A percentile compares a stretch with the other conserved stretches of the same genome.
Evolutionary conservation across 192 early-diverging fungal species (phyloP).

Genomic region (Coemansia sp.): DNA sequence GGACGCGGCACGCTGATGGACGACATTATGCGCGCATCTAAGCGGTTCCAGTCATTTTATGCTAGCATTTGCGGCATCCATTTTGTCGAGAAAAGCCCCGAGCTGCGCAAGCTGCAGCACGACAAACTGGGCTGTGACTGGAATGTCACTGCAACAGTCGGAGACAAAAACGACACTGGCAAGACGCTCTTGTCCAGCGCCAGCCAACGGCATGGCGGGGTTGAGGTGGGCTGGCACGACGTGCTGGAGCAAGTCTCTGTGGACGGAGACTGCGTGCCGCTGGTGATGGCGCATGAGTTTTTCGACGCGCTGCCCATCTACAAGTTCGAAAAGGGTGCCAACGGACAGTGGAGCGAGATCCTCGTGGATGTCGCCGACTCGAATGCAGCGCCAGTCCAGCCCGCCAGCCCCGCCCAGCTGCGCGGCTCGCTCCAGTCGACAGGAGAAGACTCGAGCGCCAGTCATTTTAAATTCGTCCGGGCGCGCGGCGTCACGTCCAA

Average conservation of each 20-base stretch:
- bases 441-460: slow-evolving; percentile 18
- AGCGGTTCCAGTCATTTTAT: slow-evolving; percentile 68
- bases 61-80: slow-evolving; percentile 66
- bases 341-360: slow-evolving; percentile 86
- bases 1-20: slow-evolving; percentile 93
- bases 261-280: slow-evolving; percentile 58
- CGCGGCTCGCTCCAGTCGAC: neutral
- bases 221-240: slow-evolving; percentile 64
- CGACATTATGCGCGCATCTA: slow-evolving; percentile 82
- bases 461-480: slow-evolving; percentile 77
- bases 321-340: slow-evolving; percentile 64
- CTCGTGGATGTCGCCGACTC: slow-evolving; percentile 81
- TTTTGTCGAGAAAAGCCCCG: slow-evolving; percentile 84
- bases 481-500: slow-evolving; percentile 60
- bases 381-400: neutral
- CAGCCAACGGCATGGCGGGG: slow-evolving; percentile 8
- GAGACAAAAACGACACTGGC: slow-evolving; percentile 5
- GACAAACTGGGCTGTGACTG: slow-evolving; percentile 47
- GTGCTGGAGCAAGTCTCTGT: slow-evolving; percentile 54
- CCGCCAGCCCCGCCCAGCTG: neutral
- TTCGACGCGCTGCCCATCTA: slow-evolving; percentile 95
- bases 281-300: slow-evolving; percentile 93
- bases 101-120: slow-evolving; percentile 67
- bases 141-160: neutral
- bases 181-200: slow-evolving; percentile 2